Evolutionary conservation across 2,329 filamentous ascomycete species (phyloP), one percentile per base, ranked within the genome.

Genomic region (Paramyrothecium roridum): DNA sequence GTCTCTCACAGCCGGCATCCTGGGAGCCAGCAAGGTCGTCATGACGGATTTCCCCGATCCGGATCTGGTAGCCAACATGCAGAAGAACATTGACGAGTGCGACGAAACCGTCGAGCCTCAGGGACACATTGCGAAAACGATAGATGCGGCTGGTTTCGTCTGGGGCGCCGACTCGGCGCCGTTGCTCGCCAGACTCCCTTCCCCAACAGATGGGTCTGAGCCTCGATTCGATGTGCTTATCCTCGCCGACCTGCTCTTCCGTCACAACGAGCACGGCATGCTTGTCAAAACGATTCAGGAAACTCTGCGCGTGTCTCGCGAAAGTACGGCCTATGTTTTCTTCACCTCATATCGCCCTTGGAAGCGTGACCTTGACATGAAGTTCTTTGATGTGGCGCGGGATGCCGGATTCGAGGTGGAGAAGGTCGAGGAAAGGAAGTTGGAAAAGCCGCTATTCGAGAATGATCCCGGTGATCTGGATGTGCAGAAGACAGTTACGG

Each of bases 341-440:
- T 98, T 97, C 76, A 96, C 93, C 0, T 93, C 91, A 20, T 96
- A 98, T 73, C 81, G 95, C 59, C 93, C 93, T 2, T 97, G 93
- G 93, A 77, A 97, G 67, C 80, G 89, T 64, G 82, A 92, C 59
- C 89, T 91, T 71, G 95, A 96, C 66, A 78, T 96, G 69, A 83
- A 82, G 3, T 97, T 97, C 76, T 97, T 97, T 67, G 89, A 92
- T 50, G 67, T 92, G 55, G 90, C 88, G 4, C 78, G 83, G 56
- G 82, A 83, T 52, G 80, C 78, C 50, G 92, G 91, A 0, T 89
- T 97, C 57, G 73, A 73, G 17, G 92, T 96, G 3, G 86, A 87
- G 60, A 91, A 93, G 76, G 80, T 96, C 34, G 77, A 93, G 50
- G 91, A 97, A 73, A 84, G 87, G 70, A 83, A 87, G 63, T 86